Evolutionary conservation across 352 stramenopile genomes (phyloP), one percentile per base, ranked within the genome.

Genomic region (Paralagenidium karlingii): DNA sequence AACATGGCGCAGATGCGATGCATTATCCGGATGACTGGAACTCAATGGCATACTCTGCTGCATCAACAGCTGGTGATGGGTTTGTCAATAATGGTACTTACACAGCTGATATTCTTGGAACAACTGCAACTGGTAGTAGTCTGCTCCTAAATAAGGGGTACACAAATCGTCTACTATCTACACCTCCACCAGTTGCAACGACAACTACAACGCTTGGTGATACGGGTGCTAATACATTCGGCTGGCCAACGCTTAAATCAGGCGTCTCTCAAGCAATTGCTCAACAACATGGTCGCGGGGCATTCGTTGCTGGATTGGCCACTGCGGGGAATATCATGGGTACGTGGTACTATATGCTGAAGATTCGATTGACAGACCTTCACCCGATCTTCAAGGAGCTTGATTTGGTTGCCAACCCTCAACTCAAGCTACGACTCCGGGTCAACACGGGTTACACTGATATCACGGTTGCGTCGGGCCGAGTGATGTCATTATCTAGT

Each of bases 321-420:
- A 29, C 40, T 38, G 27, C 34, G 24, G 47, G 25, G 34, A 15
- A 25, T 19, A 28, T 41, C 39, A 24, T 31, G 32, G 47, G 33
- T 32, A 43, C 27, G 2, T 49, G 47, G 40, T 21, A 45, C 21
- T 36, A 49, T 24, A 54, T 54, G 40, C 24, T 55, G 9, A 55
- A 55, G 30, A 55, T 55, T 46, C 47, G 40, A 33, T 29, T 55
- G 3, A 24, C 27, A 24, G 40, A 49, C 45, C 20, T 55, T 13
- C 47, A 49, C 19, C 47, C 47, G 19, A 8, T 55, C 16, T 55
- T 55, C 40, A 55, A 55, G 37, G 40, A 49, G 38, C 34, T 55
- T 9, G 47, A 55, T 49, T 31, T 55, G 2, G 28, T 55, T 29
- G 40, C 34, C 22, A 55, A 55, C 34, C 47, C 47, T 43, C 36